Evolutionary conservation across 75 land plant genomes (phyloP), one percentile per base, ranked within the genome.

Genomic region (Sequoiadendron giganteum): DNA sequence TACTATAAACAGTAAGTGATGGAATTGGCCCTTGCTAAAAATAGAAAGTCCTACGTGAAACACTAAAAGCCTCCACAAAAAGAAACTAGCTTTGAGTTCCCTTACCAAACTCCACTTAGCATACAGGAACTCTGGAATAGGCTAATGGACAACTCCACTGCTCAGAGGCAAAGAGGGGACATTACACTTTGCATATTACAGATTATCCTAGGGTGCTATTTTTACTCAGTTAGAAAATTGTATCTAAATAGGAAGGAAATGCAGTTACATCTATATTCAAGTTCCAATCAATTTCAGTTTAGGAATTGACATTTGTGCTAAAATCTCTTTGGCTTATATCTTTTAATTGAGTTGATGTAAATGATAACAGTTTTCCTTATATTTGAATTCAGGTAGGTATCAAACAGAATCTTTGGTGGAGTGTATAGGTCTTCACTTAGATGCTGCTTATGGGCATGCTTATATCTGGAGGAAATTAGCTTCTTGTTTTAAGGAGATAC

Each of bases 381-480:
- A 40, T 82, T 82, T 82, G 28, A 28, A 11, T 82, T 82, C 49
- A 82, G 84, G 84, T 82, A 11, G 47, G 47, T 82, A 82, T 45
- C 84, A 45, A 45, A 82, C 84, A 45, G 52, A 82, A 11, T n/a
- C 84, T 10, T 45, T 82, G 84, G 14, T 45, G 84, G 84, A 82
- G 49, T 45, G n/a, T 42, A 82, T 82, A 82, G 84, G n/a, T 82
- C 48, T 82, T 28, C 84, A 82, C 84, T 28, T 82, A 40, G 84
- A 82, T 82, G 84, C 84, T n/a, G 48, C n/a, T 82, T 47, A 25
- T 82, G 84, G 84, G 3, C 47, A 30, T 82, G 28, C 84, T 3
- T 42, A 82, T 82, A 82, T 45, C 42, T 82, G 84, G 84, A 82
- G 47, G 48, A 52, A 82, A 82, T 82, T 82, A 8, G 84, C 84